A percentile compares a stretch with the other conserved stretches of the same genome.
Conservation (phyloP, 306 rosid species). For the Dryas drummondii region DNA sequence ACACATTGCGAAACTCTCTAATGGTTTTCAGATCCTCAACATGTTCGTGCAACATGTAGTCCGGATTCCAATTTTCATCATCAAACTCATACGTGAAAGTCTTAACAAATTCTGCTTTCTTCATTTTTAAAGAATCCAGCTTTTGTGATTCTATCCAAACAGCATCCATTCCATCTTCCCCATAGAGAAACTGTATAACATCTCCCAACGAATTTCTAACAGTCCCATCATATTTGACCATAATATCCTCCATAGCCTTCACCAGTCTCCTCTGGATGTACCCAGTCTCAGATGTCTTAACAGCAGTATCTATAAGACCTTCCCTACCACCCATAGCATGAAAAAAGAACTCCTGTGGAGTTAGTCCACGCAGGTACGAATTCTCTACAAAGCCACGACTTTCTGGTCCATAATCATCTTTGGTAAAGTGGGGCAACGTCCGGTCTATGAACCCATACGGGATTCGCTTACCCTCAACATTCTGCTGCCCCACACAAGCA, state of each 20-base stretch:
- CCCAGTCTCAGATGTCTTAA: constrained; percentile 98
- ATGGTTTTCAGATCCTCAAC: constrained; percentile 94
- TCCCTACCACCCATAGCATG: constrained; percentile 99
- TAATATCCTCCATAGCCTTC: constrained; percentile 99
- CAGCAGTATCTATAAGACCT: constrained; percentile 99
- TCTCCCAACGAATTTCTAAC: constrained; percentile 98
- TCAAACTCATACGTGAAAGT: constrained; percentile 82
- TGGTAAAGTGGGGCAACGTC: constrained; percentile 93
- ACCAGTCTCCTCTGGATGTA: constrained; percentile 97
- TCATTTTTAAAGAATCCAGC: constrained; percentile 93
- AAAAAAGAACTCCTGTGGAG: constrained; percentile 98
- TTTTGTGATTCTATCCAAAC: constrained; percentile 98
- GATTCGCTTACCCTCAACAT: constrained; percentile 98
- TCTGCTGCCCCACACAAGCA: constrained; percentile 99
- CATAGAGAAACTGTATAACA: constrained; percentile 94
- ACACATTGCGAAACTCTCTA: constrained; percentile 91
- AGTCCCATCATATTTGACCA: constrained; percentile 99
- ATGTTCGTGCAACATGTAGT: constrained; percentile 90
- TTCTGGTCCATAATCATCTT: constrained; percentile 97
- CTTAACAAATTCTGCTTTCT: constrained; percentile 78
- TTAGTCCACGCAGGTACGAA: constrained; percentile 91
- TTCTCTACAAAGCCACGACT: constrained; percentile 99
- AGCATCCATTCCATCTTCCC: constrained; percentile 99
- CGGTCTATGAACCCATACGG: constrained; percentile 96
- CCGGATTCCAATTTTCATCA: constrained; percentile 94